Evolutionary conservation across 306 rosid species (phyloP), one percentile per base, ranked within the genome.

Genomic region (Vigna hirtella): DNA sequence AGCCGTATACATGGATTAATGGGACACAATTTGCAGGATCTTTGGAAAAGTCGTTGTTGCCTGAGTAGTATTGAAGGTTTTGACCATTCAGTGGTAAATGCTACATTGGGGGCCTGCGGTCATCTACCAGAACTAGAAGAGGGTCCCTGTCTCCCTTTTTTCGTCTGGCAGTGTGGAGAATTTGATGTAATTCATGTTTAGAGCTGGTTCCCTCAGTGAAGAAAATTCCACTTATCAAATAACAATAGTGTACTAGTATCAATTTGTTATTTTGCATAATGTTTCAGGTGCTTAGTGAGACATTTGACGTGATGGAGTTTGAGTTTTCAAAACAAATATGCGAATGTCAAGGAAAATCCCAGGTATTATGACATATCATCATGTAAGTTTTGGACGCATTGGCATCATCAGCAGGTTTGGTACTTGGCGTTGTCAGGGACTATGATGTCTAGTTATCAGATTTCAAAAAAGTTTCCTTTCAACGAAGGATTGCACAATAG

Each of bases 151-250:
- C 86, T 92, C 40, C 92, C 97, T 4, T 88, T 71, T 77, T 85
- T 42, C 76, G 77, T 88, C 58, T 94, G 98, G 97, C 97, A 94
- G 77, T 87, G 88, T 77, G 98, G 97, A 81, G 87, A 87, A 79
- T 73, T 72, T 55, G 88, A 87, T 87, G 98, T 94, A 83, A 10
- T 83, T 78, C 66, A 49, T n/a, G 6, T 79, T 62, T 76, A 52
- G 45, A 47, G n/a, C 24, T 55, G 45, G 34, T 77, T 73, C 78
- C 59, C 40, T 83, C 48, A 18, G 3, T 12, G 24, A 22, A 58
- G 13, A 70, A 59, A 49, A 59, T 50, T 84, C 77, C 55, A 0
- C 61, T 64, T 76, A 32, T 52, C 55, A 26, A 66, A 52, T 83
- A 38, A 78, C 14, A 59, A 28, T 51, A 56, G 34, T 56, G 24